Evolutionary conservation across 108 stramenopile species (phyloP), one percentile per base, ranked within the genome.

Genomic region (Aurantiochytrium sp.): DNA sequence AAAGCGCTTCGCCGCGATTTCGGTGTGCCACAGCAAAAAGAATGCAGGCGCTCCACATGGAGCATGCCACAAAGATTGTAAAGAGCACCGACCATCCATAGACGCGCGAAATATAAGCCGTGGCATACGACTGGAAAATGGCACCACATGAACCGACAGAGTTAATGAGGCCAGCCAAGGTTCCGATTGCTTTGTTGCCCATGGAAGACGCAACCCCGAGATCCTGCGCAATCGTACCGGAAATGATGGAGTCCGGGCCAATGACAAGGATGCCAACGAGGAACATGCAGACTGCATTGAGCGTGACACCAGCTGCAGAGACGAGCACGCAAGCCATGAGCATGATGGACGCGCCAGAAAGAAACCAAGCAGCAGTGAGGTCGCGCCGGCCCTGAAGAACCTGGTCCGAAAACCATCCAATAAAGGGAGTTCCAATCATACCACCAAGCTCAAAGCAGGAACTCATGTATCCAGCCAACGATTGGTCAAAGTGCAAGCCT

Each of bases 361-460:
- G 45, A 53, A 83, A 83, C 49, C 45, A 83, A 6, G 49, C 76
- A 18, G 76, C 76, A 6, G 76, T 83, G 4, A 83, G 76, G 28
- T 83, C 76, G n/a, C 76, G 45, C 1, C 76, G 76, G 45, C 76
- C 76, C 25, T 53, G 49, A n/a, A 83, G n/a, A 55, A 53, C 49
- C n/a, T 53, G 76, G 28, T 83, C 76, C 45, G 76, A 83, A 45
- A 83, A 83, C 76, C 76, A 83, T 43, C 76, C 76, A 83, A 83
- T 83, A 45, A 83, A 28, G 10, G 76, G 76, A 6, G 76, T 83
- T 6, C 76, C 76, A 23, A 83, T 53, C 10, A 83, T 12, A 8
- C 76, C 76, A 35, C 76, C 76, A 35, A 83, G n/a, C 28, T 83
- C 76, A 35, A 83, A 83, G 51, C 49, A 53, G 76, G 76, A 53